Percentiles rank a stretch among this genome's conserved stretches.
Conservation (phyloP, 2,329 filamentous ascomycete genomes). For the Colletotrichum phormii region DNA sequence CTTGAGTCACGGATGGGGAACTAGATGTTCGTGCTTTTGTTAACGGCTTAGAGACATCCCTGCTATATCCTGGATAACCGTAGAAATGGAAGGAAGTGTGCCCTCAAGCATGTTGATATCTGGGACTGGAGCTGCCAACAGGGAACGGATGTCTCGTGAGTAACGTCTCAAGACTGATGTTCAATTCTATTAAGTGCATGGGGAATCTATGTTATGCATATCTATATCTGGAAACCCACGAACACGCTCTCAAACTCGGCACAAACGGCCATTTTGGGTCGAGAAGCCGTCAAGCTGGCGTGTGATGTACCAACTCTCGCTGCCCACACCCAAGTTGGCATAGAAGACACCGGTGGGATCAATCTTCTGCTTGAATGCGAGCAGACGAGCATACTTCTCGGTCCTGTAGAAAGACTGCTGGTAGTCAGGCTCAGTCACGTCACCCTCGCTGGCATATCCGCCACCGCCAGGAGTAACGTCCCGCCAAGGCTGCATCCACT, state of each 20-base stretch:
- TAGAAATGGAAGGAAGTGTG: too few species aligned
- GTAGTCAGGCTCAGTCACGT: constrained; percentile 46
- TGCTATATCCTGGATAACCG: too few species aligned
- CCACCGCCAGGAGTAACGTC: constrained; percentile 42
- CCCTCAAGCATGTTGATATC: too few species aligned
- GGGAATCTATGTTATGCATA: not conserved
- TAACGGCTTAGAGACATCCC: too few species aligned
- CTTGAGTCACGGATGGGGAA: too few species aligned
- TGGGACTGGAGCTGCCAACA: too few species aligned
- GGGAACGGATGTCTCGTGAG: too few species aligned
- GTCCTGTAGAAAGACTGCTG: constrained; percentile 45
- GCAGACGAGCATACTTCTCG: constrained; percentile 43
- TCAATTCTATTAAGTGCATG: not conserved
- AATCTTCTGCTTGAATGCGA: constrained; percentile 44
- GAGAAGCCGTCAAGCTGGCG: constrained; percentile 18
- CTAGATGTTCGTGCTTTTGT: too few species aligned
- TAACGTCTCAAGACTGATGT: not conserved
- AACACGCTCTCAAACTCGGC: not conserved
- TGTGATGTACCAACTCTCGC: constrained; percentile 41
- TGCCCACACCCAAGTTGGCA: constrained; percentile 43
- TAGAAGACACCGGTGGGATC: constrained; percentile 46
- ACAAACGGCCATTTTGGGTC: constrained; percentile 37
- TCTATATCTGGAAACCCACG: rapidly evolving
- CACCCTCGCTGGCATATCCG: constrained; percentile 46
- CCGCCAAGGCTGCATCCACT: constrained; percentile 46